Evolutionary conservation across 345 rosid genomes (phyloP), one percentile per base, ranked within the genome.

Genomic region (Salix purpurea): DNA sequence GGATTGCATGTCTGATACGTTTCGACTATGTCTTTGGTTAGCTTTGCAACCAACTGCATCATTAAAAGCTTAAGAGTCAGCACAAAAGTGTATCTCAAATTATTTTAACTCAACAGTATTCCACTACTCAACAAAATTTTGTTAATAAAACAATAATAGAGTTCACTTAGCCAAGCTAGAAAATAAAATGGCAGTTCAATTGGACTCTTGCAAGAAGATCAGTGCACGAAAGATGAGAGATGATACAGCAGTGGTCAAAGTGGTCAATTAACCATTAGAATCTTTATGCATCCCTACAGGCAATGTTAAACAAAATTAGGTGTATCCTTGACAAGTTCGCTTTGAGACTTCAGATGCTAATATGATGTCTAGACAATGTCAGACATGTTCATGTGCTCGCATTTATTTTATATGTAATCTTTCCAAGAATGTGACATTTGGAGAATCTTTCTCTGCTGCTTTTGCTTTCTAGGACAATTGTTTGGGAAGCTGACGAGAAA

Each of bases 1-100:
- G 97, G 92, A 84, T 96, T 89, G 89, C 99, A 96, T 83, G 79
- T 83, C 83, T 81, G 90, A 86, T 94, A 96, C 21, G 97, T 96
- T 83, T 90, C 95, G 78, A 91, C 91, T 80, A 96, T 87, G 83
- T 89, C 97, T 84, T 86, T 91, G 69, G 94, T 94, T 77, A 96
- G 85, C 88, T 92, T 89, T 74, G 84, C 88, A 86, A 91, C 93
- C 87, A 91, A 85, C 99, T 96, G 90, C 93, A 86, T 68, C 56
- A 62, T 34, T 54, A 69, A 78, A 79, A 87, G 73, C 42, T 72
- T 30, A 56, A 40, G 28, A 65, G 75, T 83, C 68, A 83, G 80
- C 34, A 36, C 54, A 86, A 73, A 72, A 46, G 48, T 58, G 40
- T 75, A 15, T 78, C 72, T 77, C 42, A 34, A 30, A 68, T 18